Percentiles rank a stretch among this genome's conserved stretches.
Evolutionary conservation across 2,329 filamentous ascomycete species (phyloP).

Genomic region (Pseudopyrenochaeta lycopersici): DNA sequence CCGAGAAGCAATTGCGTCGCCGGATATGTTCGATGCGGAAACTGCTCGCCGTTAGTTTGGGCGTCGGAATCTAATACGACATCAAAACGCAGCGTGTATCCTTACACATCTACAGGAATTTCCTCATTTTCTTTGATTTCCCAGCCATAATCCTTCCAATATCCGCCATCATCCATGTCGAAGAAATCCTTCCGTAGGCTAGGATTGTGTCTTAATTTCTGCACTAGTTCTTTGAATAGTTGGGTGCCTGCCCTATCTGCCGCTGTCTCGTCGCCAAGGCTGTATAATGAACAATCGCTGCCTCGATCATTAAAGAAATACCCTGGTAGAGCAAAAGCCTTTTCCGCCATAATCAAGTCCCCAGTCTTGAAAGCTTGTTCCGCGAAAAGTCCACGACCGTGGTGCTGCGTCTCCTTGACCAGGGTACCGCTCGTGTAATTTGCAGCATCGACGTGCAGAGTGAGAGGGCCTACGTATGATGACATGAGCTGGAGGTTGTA

Average conservation of each 20-base stretch:
- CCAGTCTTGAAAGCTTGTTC: constrained; percentile 58
- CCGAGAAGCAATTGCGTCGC: constrained; percentile 57
- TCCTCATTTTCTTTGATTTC: constrained; percentile 30
- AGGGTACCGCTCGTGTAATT: constrained; percentile 32
- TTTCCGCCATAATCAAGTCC: constrained; percentile 65
- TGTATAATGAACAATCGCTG: constrained; percentile 29
- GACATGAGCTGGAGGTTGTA: constrained; percentile 30
- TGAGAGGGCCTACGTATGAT: constrained; percentile 30
- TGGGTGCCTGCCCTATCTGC: constrained; percentile 49
- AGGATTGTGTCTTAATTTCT: constrained; percentile 59
- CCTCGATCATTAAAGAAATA: constrained; percentile 48
- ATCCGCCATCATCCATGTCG: constrained; percentile 46
- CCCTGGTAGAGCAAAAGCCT: constrained; percentile 56
- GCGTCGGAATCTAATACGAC: background rate
- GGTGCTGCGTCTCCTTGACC: constrained; percentile 49
- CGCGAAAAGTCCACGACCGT: constrained; percentile 62
- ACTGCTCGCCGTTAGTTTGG: constrained; percentile 4
- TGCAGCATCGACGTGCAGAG: constrained; percentile 32
- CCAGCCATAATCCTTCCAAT: constrained; percentile 44
- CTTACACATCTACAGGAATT: constrained; percentile 53
- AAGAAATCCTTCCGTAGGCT: constrained; percentile 43
- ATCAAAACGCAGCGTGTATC: background rate
- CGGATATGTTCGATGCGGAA: constrained; percentile 59
- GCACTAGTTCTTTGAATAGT: constrained; percentile 54
- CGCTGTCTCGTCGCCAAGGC: constrained; percentile 34